These are phyloP conservation scores for Microcyclospora pomicola DNA, from an alignment of 2,329 filamentous ascomycete genomes.

Conservation along the genomic window DNA sequence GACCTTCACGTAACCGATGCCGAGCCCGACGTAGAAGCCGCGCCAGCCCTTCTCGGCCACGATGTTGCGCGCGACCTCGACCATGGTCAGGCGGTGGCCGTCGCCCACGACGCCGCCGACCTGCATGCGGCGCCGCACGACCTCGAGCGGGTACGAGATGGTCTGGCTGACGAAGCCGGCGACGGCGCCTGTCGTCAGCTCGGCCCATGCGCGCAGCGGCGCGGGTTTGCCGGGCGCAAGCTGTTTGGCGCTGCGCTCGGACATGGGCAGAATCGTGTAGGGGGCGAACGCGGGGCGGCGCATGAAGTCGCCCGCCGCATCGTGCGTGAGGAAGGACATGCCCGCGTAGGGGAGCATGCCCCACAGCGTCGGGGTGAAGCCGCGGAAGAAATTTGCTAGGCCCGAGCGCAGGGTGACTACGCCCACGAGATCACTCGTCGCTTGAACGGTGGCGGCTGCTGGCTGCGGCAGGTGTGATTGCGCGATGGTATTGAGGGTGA, in stretches of 20 bases:
- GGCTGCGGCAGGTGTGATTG: conserved; percentile 9
- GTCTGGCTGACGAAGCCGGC: conserved; percentile 87
- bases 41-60: conserved; percentile 58
- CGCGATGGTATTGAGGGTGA: background rate
- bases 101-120: conserved; percentile 90
- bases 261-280: conserved; percentile 61
- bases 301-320: conserved; percentile 73
- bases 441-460: conserved; percentile 29
- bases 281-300: conserved; percentile 52
- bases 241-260: conserved; percentile 24
- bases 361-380: conserved; percentile 76
- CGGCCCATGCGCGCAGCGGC: conserved; percentile 70
- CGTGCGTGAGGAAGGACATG: conserved; percentile 89
- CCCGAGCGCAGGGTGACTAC: conserved; percentile 50
- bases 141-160: conserved; percentile 82
- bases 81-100: conserved; percentile 61
- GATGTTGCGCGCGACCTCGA: conserved; percentile 65
- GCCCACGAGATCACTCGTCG: conserved; percentile 33
- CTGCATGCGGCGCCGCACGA: conserved; percentile 87
- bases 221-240: conserved; percentile 43
- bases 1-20: conserved; percentile 90
- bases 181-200: conserved; percentile 69
- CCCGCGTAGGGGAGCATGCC: conserved; percentile 97
- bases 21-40: conserved; percentile 85
- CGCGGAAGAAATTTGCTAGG: conserved; percentile 83